Conservation (phyloP, 1,284 basidiomycete species). For the Moesziomyces sp. region DNA sequence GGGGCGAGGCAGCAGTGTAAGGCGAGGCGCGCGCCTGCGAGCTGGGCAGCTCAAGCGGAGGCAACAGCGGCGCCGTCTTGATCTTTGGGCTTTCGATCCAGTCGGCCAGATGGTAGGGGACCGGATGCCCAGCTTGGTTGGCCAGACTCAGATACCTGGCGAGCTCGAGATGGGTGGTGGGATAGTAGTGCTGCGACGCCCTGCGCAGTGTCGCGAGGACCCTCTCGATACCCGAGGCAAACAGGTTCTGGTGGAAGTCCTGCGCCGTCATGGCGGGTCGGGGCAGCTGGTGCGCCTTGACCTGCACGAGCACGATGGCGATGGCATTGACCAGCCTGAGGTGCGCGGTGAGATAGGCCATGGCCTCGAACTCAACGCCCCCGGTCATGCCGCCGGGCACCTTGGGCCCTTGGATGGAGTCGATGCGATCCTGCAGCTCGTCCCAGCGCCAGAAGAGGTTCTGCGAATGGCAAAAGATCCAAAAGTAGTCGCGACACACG, state of each 20-base stretch:
- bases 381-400: constrained; percentile 98
- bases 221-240: constrained; percentile 50
- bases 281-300: constrained; percentile 23
- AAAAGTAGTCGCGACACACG: constrained; percentile 94
- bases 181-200: constrained; percentile 58
- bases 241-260: constrained; percentile 50
- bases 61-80: constrained; percentile 18
- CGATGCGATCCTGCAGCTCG: constrained; percentile 78
- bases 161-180: constrained; percentile 60
- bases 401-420: constrained; percentile 84
- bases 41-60: constrained; percentile 19
- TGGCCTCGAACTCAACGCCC: constrained; percentile 96
- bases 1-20: neutral
- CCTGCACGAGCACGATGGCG: constrained; percentile 20
- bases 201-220: constrained; percentile 47
- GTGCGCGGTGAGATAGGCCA: constrained; percentile 78
- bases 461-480: constrained; percentile 94
- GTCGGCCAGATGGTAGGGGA: constrained; percentile 41
- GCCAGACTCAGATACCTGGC: constrained; percentile 45
- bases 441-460: constrained; percentile 87
- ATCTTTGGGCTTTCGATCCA: constrained; percentile 27
- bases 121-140: constrained; percentile 4
- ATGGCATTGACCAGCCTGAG: constrained; percentile 53
- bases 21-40: constrained; percentile 4
- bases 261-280: constrained; percentile 28